These are phyloP conservation scores for Pseudoturritis turrita DNA, from an alignment of 345 rosid species.

Conservation along the genomic window DNA sequence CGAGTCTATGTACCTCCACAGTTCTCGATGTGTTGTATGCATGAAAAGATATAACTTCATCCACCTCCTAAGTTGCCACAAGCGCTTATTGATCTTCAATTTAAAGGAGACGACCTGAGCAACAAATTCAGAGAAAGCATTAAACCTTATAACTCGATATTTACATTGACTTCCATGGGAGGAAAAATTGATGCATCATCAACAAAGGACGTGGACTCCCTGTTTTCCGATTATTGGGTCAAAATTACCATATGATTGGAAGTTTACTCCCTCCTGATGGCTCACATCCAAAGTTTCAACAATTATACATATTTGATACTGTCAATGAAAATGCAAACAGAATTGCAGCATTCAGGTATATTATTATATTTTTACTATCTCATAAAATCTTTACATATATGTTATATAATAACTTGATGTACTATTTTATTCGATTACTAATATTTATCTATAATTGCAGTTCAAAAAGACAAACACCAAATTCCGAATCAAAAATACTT, in stretches of 20 bases:
- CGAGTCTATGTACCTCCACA: no score
- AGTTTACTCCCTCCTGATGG: not conserved
- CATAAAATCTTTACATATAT: no score
- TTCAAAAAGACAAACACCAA: not conserved
- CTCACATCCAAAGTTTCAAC: not conserved
- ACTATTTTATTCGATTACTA: not conserved
- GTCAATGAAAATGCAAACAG: not conserved
- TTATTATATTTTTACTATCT: no score
- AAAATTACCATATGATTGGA: not conserved
- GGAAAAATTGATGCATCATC: not conserved
- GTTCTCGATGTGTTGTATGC: no score
- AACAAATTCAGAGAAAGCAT: not conserved
- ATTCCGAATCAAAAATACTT: not conserved
- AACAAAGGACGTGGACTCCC: not conserved
- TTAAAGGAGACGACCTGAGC: no score
- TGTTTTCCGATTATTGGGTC: not conserved
- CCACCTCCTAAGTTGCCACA: no score
- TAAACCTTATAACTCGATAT: not conserved
- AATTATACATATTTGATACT: slow-evolving; percentile 10
- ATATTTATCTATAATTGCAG: not conserved
- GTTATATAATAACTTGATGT: no score
- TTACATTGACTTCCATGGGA: not conserved
- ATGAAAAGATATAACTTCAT: no score
- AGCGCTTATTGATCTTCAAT: no score
- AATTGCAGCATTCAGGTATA: not conserved